These are phyloP conservation scores for Diplodia intermedia DNA, from an alignment of 2,329 filamentous ascomycete genomes.

Conservation along the genomic window DNA sequence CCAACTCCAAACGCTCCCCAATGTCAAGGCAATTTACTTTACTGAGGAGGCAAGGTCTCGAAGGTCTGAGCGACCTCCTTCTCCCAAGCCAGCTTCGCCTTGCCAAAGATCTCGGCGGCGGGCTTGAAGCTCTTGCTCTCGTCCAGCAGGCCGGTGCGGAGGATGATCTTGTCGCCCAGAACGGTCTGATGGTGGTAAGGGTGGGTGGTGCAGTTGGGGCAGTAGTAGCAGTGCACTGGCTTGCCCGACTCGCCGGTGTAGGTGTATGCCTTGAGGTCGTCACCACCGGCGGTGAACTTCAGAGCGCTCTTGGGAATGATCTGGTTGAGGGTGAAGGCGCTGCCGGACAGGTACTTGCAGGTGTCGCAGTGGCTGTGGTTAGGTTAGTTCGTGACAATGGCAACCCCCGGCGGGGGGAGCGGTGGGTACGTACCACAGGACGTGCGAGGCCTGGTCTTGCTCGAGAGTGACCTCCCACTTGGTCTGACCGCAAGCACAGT, in stretches of 20 bases:
- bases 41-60: slow-evolving; percentile 53
- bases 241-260: slow-evolving; percentile 66
- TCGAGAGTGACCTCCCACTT: slow-evolving; percentile 60
- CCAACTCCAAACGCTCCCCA: too few species aligned
- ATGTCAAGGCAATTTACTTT: slow-evolving; percentile 21
- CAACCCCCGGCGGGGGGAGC: neutral
- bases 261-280: slow-evolving; percentile 58
- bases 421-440: slow-evolving; percentile 53
- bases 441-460: slow-evolving; percentile 53
- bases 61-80: slow-evolving; percentile 58
- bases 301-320: slow-evolving; percentile 59
- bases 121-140: slow-evolving; percentile 58
- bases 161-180: slow-evolving; percentile 59
- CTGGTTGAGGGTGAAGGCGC: slow-evolving; percentile 62
- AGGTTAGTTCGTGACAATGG: neutral
- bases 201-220: slow-evolving; percentile 62
- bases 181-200: slow-evolving; percentile 64
- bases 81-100: slow-evolving; percentile 60
- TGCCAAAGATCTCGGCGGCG: slow-evolving; percentile 62
- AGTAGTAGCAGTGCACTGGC: slow-evolving; percentile 64
- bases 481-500: slow-evolving; percentile 63
- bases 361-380: slow-evolving; percentile 61
- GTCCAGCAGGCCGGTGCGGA: slow-evolving; percentile 58
- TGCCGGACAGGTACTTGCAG: slow-evolving; percentile 61
- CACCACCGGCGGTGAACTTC: slow-evolving; percentile 59